These are phyloP conservation scores for Hypocrella siamensis DNA, from an alignment of 2,329 filamentous ascomycete species.

Conservation along the genomic window DNA sequence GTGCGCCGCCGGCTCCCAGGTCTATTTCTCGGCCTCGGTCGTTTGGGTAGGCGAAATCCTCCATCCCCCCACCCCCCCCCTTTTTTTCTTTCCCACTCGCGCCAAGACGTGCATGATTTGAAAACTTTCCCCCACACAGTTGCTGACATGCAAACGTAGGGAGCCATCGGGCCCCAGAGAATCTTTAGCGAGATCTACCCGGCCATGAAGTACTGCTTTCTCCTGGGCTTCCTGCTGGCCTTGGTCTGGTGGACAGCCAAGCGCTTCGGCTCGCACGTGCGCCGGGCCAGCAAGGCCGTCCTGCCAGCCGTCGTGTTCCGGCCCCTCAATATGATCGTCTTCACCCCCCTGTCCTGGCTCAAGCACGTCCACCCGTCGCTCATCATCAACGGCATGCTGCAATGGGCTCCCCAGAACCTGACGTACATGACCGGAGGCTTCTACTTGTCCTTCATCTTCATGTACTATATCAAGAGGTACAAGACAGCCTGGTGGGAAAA, in stretches of 20 bases:
- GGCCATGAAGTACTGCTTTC: conserved; percentile 26
- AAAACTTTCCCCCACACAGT: neutral
- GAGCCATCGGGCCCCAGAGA: conserved; percentile 12
- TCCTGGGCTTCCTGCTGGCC: conserved; percentile 21
- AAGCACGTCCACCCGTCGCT: conserved; percentile 24
- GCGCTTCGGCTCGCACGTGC: conserved; percentile 33
- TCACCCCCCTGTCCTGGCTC: conserved; percentile 10
- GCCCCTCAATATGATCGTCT: conserved; percentile 5
- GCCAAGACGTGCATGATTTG: neutral
- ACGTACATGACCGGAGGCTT: conserved; percentile 26
- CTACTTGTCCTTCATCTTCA: conserved; percentile 23
- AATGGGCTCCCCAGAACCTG: conserved; percentile 27
- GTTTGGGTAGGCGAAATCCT: conserved; percentile 9
- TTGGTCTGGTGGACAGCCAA: conserved; percentile 41
- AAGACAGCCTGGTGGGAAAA: conserved; percentile 27
- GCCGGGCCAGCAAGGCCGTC: neutral
- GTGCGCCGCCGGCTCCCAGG: conserved; percentile 13
- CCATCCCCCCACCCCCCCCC: neutral
- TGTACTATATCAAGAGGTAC: conserved; percentile 24
- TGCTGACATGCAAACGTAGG: conserved; percentile 4
- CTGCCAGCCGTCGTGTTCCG: conserved; percentile 5
- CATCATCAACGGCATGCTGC: conserved; percentile 22
- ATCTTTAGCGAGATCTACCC: conserved; percentile 26
- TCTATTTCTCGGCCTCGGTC: conserved; percentile 17
- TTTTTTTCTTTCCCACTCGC: neutral